A percentile compares a stretch with the other conserved stretches of the same genome.
Evolutionary conservation across 495 filamentous ascomycete species (phyloP).

Genomic region (Rusavskia elegans): DNA sequence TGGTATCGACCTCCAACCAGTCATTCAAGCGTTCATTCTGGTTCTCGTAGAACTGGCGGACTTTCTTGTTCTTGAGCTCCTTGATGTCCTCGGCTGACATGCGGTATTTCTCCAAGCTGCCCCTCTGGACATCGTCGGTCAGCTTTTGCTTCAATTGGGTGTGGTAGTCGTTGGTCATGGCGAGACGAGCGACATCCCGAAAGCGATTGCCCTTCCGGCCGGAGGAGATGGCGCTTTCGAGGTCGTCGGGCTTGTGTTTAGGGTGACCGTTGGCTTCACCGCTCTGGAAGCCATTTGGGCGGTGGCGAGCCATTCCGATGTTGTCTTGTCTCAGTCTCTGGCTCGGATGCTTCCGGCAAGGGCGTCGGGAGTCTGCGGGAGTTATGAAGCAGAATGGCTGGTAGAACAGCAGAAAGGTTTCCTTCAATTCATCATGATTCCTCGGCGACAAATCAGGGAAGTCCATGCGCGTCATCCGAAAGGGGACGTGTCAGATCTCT

Average conservation of each 20-base stretch:
- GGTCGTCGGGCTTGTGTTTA: constrained; percentile 8
- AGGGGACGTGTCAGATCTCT: not conserved
- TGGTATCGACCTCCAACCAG: constrained; percentile 34
- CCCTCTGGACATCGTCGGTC: constrained; percentile 25
- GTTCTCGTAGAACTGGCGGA: constrained; percentile 28
- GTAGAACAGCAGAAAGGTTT: too few species aligned
- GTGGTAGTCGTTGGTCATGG: constrained; percentile 9
- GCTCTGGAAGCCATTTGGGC: not conserved
- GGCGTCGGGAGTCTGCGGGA: not conserved
- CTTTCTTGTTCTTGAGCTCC: constrained; percentile 29
- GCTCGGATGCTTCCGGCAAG: not conserved
- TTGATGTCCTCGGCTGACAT: constrained; percentile 30
- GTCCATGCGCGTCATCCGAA: too few species aligned
- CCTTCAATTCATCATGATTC: not conserved
- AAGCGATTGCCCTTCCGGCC: constrained; percentile 6
- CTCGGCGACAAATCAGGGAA: not conserved
- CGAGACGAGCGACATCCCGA: constrained; percentile 6
- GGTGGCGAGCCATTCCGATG: not conserved
- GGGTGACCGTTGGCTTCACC: not conserved
- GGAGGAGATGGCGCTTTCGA: constrained; percentile 10
- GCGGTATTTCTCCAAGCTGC: constrained; percentile 23
- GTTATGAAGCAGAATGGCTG: not conserved
- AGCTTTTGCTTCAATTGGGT: constrained; percentile 26
- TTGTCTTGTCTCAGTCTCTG: not conserved
- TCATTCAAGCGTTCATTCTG: constrained; percentile 34